Evolutionary conservation across 2,329 filamentous ascomycete genomes (phyloP), one percentile per base, ranked within the genome.

Genomic region (Alternaria ventricosa): DNA sequence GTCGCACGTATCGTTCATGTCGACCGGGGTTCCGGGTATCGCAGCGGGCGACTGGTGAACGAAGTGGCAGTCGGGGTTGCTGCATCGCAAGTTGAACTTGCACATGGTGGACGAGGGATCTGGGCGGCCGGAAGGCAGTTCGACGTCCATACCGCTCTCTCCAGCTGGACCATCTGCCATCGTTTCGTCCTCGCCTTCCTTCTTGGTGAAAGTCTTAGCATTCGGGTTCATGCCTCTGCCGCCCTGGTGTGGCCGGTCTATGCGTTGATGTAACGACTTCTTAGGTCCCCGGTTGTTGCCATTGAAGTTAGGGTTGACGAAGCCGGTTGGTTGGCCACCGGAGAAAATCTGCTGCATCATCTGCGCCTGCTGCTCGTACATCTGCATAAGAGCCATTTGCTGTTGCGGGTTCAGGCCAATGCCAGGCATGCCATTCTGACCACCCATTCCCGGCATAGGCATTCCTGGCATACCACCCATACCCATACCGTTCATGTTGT

Each of bases 11-110:
- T 97, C 93, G 62, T 86, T 88, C 70, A 94, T 86, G 78, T 98
- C 96, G 61, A 98, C 85, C 0, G 89, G 86, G 3, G 87, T 88
- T 27, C 91, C 92, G 3, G 91, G 90, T 4, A 93, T 91, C 30
- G 95, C 94, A 3, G 92, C 94, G 2, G 96, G 94, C 15, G 94
- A 97, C 82, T 97, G 95, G 76, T 99, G 96, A 18, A 93, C 96
- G 79, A 93, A 99, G 69, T 90, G 91, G 83, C 96, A 99, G 65
- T 96, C 92, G 71, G 88, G 89, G 81, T 96, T 96, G 43, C 91
- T 92, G 84, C 96, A 99, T 67, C 88, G 86, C 57, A 96, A 84
- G 82, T 98, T 97, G 84, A 89, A 99, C 75, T 92, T 93, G 87
- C 96, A 99, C 65, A 95, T 84, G 13, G 85, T 91, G 53, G 92